phyloP scores from a whole-genome alignment of 2,329 filamentous ascomycete genomes.

The Pseudogymnoascus pannorum region DNA sequence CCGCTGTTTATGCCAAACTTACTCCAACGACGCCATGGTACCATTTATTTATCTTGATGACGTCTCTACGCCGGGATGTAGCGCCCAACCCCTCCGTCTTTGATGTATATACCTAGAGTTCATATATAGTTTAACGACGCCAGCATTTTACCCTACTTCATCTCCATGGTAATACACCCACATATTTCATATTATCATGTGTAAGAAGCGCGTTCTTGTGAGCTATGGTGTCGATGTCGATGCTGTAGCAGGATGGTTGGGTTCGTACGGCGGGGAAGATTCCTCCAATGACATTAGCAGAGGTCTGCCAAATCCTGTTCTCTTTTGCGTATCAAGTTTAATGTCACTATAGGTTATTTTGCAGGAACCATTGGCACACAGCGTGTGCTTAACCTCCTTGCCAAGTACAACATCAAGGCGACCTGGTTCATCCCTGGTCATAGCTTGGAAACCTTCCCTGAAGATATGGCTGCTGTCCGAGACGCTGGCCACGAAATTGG shows the following conservation, averaged over 20 bases:
- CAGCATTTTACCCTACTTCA: too few relatives aligned
- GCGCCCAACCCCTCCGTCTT: too few relatives aligned
- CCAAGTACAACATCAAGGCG: slow-evolving; percentile 64
- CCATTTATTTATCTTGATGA: too few relatives aligned
- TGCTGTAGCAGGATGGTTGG: slow-evolving; percentile 69
- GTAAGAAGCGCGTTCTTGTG: slow-evolving; percentile 45
- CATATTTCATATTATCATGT: slow-evolving; percentile 25
- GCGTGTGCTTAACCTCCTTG: slow-evolving; percentile 62
- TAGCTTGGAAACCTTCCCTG: slow-evolving; percentile 57
- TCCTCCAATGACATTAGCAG: slow-evolving; percentile 64
- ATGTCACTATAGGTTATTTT: slow-evolving; percentile 43
- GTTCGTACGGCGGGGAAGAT: slow-evolving; percentile 67
- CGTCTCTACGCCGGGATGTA: too few relatives aligned
- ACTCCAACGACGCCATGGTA: too few relatives aligned
- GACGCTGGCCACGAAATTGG: slow-evolving; percentile 59
- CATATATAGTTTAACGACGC: too few relatives aligned
- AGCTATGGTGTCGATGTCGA: slow-evolving; percentile 68
- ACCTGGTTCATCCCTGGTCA: slow-evolving; percentile 61
- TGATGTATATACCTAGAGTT: too few relatives aligned
- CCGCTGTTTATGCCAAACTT: too few relatives aligned
- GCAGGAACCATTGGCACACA: slow-evolving; percentile 60
- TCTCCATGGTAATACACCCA: too few relatives aligned
- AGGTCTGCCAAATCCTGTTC: slow-evolving; percentile 35
- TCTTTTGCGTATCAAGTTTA: neutral
- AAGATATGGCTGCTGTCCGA: slow-evolving; percentile 53